Conservation (phyloP, 208 protist genomes). For the Leishmania braziliensis region DNA sequence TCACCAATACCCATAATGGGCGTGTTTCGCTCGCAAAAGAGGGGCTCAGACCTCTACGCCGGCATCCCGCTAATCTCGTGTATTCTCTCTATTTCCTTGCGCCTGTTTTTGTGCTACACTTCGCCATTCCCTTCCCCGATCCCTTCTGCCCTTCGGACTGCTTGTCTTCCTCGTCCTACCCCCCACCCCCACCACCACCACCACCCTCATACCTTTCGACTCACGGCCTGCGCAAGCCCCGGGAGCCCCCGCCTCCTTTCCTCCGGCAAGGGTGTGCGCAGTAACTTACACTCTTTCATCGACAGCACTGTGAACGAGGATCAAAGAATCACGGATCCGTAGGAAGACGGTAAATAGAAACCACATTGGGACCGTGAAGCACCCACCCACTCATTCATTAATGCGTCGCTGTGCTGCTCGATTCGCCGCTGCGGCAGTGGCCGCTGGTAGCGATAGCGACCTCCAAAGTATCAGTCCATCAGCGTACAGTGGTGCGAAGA, state of each 20-base stretch:
- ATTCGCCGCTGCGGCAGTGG: slow-evolving; percentile 5
- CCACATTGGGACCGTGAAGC: neutral
- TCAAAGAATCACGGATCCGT: neutral
- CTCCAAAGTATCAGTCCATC: slow-evolving; percentile 4
- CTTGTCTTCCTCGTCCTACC: too few relatives aligned
- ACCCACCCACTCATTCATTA: neutral
- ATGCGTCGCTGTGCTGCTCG: slow-evolving; percentile 23
- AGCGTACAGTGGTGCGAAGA: neutral
- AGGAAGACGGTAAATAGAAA: neutral
- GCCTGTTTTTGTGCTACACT: neutral
- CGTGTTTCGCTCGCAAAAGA: neutral
- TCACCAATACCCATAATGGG: neutral
- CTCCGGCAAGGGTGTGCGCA: neutral
- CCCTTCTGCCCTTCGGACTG: neutral
- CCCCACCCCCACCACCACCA: neutral
- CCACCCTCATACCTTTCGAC: neutral
- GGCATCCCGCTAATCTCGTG: neutral
- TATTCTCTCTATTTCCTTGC: neutral
- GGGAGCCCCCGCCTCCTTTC: neutral
- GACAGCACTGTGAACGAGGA: neutral
- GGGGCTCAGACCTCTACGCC: too few relatives aligned
- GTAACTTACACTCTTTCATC: neutral
- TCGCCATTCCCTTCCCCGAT: neutral
- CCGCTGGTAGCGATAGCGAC: neutral
- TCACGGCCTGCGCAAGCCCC: neutral